Conservation (phyloP, 106 monocot genomes). For the Hemerocallis citrina region DNA sequence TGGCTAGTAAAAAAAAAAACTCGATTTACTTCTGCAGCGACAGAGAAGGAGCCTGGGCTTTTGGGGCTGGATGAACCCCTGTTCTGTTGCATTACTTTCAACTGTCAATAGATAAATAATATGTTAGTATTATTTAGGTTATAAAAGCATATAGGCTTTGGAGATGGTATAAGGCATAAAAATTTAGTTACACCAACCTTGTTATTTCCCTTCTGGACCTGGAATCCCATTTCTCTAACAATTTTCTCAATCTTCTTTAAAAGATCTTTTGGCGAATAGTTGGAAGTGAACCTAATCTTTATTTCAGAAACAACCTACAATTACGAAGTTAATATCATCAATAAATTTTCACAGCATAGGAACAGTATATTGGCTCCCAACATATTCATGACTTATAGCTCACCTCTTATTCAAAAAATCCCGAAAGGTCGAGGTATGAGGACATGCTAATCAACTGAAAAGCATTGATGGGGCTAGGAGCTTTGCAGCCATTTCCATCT, state of each 20-base stretch:
- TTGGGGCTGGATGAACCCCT: conserved; percentile 28
- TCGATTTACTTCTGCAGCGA: conserved; percentile 56
- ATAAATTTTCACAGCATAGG: too few species aligned
- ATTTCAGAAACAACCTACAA: conserved; percentile 71
- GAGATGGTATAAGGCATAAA: too few species aligned
- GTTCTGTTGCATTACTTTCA: conserved; percentile 54
- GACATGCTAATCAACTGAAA: conserved; percentile 55
- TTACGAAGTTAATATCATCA: conserved; percentile 4
- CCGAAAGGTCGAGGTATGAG: conserved; percentile 43
- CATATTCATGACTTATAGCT: too few species aligned
- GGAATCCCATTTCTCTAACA: conserved; percentile 66
- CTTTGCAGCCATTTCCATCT: conserved; percentile 14
- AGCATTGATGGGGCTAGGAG: conserved; percentile 25
- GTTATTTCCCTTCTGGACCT: conserved; percentile 48
- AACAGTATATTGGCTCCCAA: too few species aligned
- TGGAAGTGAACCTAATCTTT: conserved; percentile 85
- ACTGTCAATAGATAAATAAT: conserved; percentile 42
- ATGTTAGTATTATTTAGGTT: too few species aligned
- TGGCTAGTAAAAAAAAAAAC: too few species aligned
- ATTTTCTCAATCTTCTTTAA: conserved; percentile 67
- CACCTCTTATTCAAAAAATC: conserved; percentile 51
- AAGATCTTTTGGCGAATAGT: conserved; percentile 50
- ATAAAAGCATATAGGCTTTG: too few species aligned
- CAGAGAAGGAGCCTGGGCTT: conserved; percentile 36
- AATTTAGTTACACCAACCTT: conserved; percentile 59